Base-by-base conservation (phyloP, 2,329 filamentous ascomycete species). In the Talaromyces pinophilus region DNA sequence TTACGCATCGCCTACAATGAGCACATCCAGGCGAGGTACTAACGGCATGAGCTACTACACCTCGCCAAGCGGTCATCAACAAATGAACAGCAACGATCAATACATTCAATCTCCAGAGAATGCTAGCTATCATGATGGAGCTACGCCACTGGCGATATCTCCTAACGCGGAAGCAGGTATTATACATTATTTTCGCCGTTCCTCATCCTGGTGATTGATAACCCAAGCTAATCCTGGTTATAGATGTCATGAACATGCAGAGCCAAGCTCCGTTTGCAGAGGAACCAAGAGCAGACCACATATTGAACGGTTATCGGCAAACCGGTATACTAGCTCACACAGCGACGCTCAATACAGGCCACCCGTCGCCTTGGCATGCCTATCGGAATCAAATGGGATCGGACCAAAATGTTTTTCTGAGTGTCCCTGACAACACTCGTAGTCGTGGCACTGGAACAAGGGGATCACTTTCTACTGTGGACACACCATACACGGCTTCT, bases 231-330 rank as follows among this genome's bases (percentile, higher is more conserved):
- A 57, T 57, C 8, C 5, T 38, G 3, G n/a, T 35, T 6, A 57
- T 55, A 57, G 52, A 57, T 15, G n/a, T 57, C n/a, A 57, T 11
- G 6, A 38, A 38, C 33, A 57, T 57, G 52, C 5, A 19, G n/a
- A 3, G 1, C 15, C 30, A 1, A 8, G 52, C 30, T 13, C 30
- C 52, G 2, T 22, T 6, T 2, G 1, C 30, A 22, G 30, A 38
- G 2, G 0, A 57, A 0, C 54, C 54, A 5, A 15, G 33, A 1
- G 2, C 1, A 2, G 1, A 38, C n/a, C 0, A 22, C 1, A 57
- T 57, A 38, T 57, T 57, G 54, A 1, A 1, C 33, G 1, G 19
- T 2, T 2, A 1, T 57, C 30, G n/a, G 5, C 33, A 57, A 10
- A 0, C 6, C 5, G 0, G 15, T 22, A 1, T 15, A 22, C 11